These are phyloP conservation scores for Sergeia podlipaevii DNA, from an alignment of 208 protist genomes.

Conservation along the genomic window DNA sequence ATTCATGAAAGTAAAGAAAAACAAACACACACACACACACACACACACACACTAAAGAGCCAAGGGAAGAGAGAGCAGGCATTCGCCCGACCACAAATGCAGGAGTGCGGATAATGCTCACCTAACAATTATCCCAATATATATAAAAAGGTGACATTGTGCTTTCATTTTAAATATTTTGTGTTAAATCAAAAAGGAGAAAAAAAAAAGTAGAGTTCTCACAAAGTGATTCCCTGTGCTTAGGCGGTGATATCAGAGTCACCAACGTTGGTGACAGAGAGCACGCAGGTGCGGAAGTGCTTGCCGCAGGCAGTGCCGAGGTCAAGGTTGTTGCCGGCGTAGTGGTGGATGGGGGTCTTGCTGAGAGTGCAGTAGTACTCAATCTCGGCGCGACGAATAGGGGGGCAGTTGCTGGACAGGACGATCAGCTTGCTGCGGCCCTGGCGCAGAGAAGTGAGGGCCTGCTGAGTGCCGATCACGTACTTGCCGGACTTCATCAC, in stretches of 20 bases:
- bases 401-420: constrained; percentile 98
- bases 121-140: not conserved
- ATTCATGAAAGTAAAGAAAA: not conserved
- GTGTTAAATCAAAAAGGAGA: not conserved
- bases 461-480: constrained; percentile 96
- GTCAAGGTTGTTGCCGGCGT: constrained; percentile 98
- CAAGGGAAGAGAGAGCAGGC: no score
- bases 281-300: constrained; percentile 96
- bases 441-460: constrained; percentile 96
- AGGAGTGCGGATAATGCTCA: not conserved
- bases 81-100: no score
- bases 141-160: constrained; percentile 5
- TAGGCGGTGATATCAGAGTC: constrained; percentile 93
- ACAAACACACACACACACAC: no score
- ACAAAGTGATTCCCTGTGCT: constrained; percentile 9
- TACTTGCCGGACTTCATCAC: constrained; percentile 99
- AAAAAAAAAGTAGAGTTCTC: not conserved
- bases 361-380: constrained; percentile 99
- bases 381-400: constrained; percentile 98
- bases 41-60: no score
- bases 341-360: constrained; percentile 99
- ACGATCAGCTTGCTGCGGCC: constrained; percentile 98
- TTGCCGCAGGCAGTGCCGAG: constrained; percentile 99
- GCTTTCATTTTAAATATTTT: no score
- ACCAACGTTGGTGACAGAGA: constrained; percentile 98